Percentiles rank a stretch among this genome's conserved stretches.
phyloP scores from a whole-genome alignment of 75 land plant species.

The Picea glauca region DNA sequence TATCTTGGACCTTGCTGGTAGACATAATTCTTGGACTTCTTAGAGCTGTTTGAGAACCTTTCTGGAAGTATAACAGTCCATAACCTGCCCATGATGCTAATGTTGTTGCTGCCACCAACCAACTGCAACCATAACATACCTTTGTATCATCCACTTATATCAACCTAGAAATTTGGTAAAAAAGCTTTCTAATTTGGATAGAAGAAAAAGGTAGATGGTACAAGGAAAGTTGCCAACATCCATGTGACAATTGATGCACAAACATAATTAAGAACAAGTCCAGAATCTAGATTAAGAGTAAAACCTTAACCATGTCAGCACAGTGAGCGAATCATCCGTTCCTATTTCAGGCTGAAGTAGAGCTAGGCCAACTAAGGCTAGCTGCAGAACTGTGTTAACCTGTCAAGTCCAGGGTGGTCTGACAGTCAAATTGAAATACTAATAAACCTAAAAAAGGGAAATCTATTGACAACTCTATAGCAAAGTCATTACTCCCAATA shows the following conservation, averaged over 20 bases:
- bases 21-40: conserved; percentile 9
- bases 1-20: background rate
- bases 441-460: background rate
- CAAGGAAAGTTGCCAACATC: background rate
- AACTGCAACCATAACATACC: conserved; percentile 24
- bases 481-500: background rate
- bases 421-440: background rate
- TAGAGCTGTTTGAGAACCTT: conserved; percentile 5
- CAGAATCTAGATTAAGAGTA: background rate
- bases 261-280: background rate
- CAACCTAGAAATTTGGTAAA: conserved; percentile 2
- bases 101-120: conserved; percentile 66
- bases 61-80: conserved; percentile 33
- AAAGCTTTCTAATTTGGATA: background rate
- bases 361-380: conserved; percentile 75
- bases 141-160: background rate
- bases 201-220: background rate
- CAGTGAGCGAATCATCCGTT: conserved; percentile 47
- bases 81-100: conserved; percentile 52
- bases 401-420: conserved; percentile 17
- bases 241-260: background rate
- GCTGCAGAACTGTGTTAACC: conserved; percentile 91
- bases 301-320: conserved; percentile 77
- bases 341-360: conserved; percentile 84
- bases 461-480: background rate